phyloP scores from a whole-genome alignment of 1,139 yeast genomes.

The Spathaspora sp. region DNA sequence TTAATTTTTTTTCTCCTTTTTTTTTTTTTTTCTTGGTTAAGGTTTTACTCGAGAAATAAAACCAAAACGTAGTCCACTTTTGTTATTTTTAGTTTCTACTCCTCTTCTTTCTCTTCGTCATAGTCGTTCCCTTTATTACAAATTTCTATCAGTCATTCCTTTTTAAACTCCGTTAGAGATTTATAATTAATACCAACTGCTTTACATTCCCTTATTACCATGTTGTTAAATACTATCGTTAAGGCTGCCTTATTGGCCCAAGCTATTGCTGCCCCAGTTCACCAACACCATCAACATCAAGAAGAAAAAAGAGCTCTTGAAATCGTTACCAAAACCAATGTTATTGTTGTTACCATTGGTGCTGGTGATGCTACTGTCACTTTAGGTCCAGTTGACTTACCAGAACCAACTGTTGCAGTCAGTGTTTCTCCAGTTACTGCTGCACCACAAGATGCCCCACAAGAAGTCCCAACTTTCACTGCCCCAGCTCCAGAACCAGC shows the following conservation, averaged over 20 bases:
- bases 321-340: slow-evolving; percentile 33
- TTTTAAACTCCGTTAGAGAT: slow-evolving; percentile 8
- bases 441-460: slow-evolving; percentile 19
- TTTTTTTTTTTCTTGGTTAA: background rate
- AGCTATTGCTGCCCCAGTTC: slow-evolving; percentile 25
- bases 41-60: background rate
- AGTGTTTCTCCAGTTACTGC: slow-evolving; percentile 9
- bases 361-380: slow-evolving; percentile 27
- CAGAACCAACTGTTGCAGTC: slow-evolving; percentile 26
- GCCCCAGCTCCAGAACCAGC: slow-evolving; percentile 1
- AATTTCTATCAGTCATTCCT: slow-evolving; percentile 13
- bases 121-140: slow-evolving; percentile 3
- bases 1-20: background rate
- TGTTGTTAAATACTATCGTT: slow-evolving; percentile 50
- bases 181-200: slow-evolving; percentile 4
- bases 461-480: slow-evolving; percentile 14
- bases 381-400: slow-evolving; percentile 13
- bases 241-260: slow-evolving; percentile 34
- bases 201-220: slow-evolving; percentile 18
- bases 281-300: slow-evolving; percentile 41
- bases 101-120: slow-evolving; percentile 6
- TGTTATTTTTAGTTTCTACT: background rate
- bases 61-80: background rate
- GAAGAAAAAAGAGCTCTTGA: slow-evolving; percentile 39
- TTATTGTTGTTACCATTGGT: slow-evolving; percentile 37